Conservation (phyloP, 352 stramenopile species). For the Phytophthora palmivora region DNA sequence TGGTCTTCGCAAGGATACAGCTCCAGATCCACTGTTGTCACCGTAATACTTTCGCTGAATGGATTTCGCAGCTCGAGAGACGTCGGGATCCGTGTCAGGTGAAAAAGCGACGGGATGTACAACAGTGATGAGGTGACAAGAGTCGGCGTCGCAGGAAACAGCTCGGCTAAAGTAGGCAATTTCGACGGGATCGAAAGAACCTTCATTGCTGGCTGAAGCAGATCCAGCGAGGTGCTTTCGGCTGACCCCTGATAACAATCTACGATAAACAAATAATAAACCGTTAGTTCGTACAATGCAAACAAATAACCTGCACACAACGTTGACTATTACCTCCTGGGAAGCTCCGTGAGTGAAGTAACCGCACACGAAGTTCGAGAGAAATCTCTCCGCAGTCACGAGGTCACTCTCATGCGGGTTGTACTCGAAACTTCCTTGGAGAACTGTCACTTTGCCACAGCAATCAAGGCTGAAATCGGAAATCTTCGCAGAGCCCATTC, state of each 20-base stretch:
- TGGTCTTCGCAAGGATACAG: slow-evolving; percentile 84
- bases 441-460: slow-evolving; percentile 59
- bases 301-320: too few relatives aligned
- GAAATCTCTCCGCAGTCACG: slow-evolving; percentile 51
- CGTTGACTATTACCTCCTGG: slow-evolving; percentile 59
- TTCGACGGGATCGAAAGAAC: slow-evolving; percentile 61
- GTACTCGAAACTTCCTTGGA: slow-evolving; percentile 71
- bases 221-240: slow-evolving; percentile 61
- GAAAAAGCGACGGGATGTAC: slow-evolving; percentile 77
- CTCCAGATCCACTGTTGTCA: slow-evolving; percentile 69
- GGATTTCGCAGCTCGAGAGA: slow-evolving; percentile 80
- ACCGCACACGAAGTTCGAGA: slow-evolving; percentile 87
- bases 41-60: slow-evolving; percentile 81
- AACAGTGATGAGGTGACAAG: slow-evolving; percentile 81
- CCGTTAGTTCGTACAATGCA: too few relatives aligned
- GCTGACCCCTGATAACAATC: slow-evolving; percentile 73
- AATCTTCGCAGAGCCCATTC: slow-evolving; percentile 70
- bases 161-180: slow-evolving; percentile 60
- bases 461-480: slow-evolving; percentile 73
- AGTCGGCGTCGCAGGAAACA: slow-evolving; percentile 75
- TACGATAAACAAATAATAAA: slow-evolving; percentile 16
- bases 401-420: slow-evolving; percentile 43
- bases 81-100: slow-evolving; percentile 73
- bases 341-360: slow-evolving; percentile 75
- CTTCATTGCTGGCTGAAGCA: slow-evolving; percentile 69